Percentiles rank a stretch among this genome's conserved stretches.
These are phyloP conservation scores for Schizonepeta tenuifolia DNA, from an alignment of 257 asterid species.

Conservation along the genomic window DNA sequence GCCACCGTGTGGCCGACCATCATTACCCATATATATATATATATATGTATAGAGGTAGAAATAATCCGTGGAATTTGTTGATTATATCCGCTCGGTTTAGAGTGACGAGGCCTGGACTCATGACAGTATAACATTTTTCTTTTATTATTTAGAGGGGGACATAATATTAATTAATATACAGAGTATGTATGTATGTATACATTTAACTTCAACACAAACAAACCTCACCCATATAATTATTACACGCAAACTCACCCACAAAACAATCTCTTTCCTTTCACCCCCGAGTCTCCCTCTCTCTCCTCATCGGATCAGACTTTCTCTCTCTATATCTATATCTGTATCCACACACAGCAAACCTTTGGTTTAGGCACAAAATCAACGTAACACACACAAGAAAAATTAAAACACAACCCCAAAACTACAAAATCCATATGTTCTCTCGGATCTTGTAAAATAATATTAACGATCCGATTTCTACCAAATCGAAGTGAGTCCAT, in stretches of 20 bases:
- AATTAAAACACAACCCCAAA: neutral
- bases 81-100: too few relatives aligned
- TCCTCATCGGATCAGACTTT: neutral
- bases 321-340: constrained; percentile 30
- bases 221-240: constrained; percentile 39
- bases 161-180: too few relatives aligned
- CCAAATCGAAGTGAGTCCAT: too few relatives aligned
- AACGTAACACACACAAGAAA: neutral
- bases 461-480: constrained; percentile 30
- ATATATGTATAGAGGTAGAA: too few relatives aligned
- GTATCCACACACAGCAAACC: constrained; percentile 34
- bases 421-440: constrained; percentile 5
- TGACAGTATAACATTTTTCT: too few relatives aligned
- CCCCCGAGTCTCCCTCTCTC: constrained; percentile 31
- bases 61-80: too few relatives aligned
- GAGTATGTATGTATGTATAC: too few relatives aligned
- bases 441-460: constrained; percentile 33
- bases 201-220: constrained; percentile 15
- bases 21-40: too few relatives aligned
- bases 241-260: constrained; percentile 38
- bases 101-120: too few relatives aligned
- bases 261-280: constrained; percentile 24
- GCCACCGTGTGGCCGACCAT: too few relatives aligned
- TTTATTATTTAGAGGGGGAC: too few relatives aligned
- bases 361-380: constrained; percentile 19